phyloP scores from a whole-genome alignment of 1,139 yeast genomes.

The Saccharomycopsis hybrid region DNA sequence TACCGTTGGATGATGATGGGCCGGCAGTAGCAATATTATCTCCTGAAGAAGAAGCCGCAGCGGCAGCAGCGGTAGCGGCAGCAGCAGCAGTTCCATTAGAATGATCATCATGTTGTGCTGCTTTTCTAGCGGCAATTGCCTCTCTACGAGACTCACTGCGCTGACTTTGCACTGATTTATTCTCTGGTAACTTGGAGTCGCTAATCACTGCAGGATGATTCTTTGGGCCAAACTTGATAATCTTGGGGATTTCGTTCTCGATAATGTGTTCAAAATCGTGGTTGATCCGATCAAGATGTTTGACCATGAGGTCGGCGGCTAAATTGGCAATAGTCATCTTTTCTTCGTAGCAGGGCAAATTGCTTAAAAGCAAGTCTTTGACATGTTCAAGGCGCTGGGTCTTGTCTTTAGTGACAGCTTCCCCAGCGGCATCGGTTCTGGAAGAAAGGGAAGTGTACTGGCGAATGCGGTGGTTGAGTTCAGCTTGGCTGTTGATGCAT shows the following conservation, averaged over 20 bases:
- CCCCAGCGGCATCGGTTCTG: conserved; percentile 32
- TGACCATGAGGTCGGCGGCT: conserved; percentile 71
- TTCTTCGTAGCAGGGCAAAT: conserved; percentile 87
- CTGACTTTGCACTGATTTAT: conserved; percentile 59
- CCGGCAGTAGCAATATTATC: background rate
- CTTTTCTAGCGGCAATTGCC: conserved; percentile 84
- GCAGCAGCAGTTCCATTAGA: background rate
- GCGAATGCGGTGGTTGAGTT: conserved; percentile 51
- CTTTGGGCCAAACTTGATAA: conserved; percentile 56
- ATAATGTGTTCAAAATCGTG: conserved; percentile 71
- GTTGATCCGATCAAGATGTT: conserved; percentile 68
- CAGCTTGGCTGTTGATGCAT: conserved; percentile 71
- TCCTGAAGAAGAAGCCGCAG: background rate
- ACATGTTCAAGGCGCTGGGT: conserved; percentile 41
- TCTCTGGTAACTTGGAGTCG: conserved; percentile 41
- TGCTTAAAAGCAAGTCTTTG: conserved; percentile 15
- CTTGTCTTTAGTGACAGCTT: conserved; percentile 34
- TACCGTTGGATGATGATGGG: background rate
- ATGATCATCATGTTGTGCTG: conserved; percentile 31
- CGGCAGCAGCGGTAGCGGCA: background rate
- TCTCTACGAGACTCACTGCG: conserved; percentile 83
- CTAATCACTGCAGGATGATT: conserved; percentile 83
- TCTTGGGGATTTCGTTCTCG: conserved; percentile 66
- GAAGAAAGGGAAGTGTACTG: conserved; percentile 18
- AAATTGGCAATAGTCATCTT: conserved; percentile 96